A percentile compares a stretch with the other conserved stretches of the same genome.
Evolutionary conservation across 176 grass and related monocot genomes (phyloP).

Genomic region (Aegilops speltoides): DNA sequence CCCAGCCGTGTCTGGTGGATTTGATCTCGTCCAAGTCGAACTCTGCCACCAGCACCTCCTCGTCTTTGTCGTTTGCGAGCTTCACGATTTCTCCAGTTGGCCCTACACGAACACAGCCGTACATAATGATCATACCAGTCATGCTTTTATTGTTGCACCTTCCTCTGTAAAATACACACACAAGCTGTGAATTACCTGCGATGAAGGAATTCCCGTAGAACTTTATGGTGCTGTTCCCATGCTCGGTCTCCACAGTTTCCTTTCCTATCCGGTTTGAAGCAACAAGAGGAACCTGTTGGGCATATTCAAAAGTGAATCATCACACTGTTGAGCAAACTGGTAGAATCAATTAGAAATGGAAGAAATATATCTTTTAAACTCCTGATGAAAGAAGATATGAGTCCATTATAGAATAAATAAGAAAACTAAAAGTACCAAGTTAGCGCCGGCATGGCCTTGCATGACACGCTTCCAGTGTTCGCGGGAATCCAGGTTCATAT

Average conservation of each 20-base stretch:
- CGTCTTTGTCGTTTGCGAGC: constrained; percentile 82
- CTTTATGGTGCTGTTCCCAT: constrained; percentile 73
- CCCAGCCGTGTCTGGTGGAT: constrained; percentile 71
- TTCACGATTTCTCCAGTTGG: constrained; percentile 84
- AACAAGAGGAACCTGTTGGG: constrained; percentile 73
- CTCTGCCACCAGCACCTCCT: constrained; percentile 69
- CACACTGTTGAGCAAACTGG: not conserved
- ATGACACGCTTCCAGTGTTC: constrained; percentile 96
- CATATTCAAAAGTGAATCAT: constrained; percentile 13
- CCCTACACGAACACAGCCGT: constrained; percentile 25
- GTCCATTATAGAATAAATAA: not conserved
- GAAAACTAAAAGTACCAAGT: constrained; percentile 66
- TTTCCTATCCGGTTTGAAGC: constrained; percentile 87
- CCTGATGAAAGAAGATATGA: not conserved
- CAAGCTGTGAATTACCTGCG: constrained; percentile 46
- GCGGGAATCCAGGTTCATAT: constrained; percentile 67
- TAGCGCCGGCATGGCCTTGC: constrained; percentile 97
- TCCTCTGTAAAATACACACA: not conserved
- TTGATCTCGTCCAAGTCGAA: constrained; percentile 89
- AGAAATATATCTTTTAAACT: not conserved
- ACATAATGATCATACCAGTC: not conserved
- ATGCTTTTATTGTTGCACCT: not conserved
- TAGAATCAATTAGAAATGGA: not conserved
- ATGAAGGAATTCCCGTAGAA: constrained; percentile 96
- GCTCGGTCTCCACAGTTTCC: constrained; percentile 87